Percentiles rank a stretch among this genome's conserved stretches.
These are phyloP conservation scores for Trifolium pratense DNA, from an alignment of 306 rosid species.

Conservation along the genomic window DNA sequence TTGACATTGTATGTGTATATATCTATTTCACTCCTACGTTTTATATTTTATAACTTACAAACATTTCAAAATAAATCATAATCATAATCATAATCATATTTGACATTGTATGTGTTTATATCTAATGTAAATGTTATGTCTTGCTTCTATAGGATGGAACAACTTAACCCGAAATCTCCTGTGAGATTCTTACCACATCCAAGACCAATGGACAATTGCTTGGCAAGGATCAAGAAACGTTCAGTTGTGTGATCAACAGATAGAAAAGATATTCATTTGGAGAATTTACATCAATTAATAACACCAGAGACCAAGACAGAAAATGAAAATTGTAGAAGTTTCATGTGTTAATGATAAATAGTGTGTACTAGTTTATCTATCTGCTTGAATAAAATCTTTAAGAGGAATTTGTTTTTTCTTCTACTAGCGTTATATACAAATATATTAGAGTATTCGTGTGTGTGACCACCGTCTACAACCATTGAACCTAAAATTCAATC, in stretches of 20 bases:
- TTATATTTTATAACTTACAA: too few species aligned
- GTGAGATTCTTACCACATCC: conserved; percentile 64
- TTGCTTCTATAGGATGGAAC: conserved; percentile 50
- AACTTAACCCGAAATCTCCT: conserved; percentile 49
- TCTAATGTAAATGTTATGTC: not conserved
- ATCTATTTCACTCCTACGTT: too few species aligned
- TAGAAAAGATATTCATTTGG: not conserved
- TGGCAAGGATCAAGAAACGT: conserved; percentile 59
- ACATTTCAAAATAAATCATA: too few species aligned
- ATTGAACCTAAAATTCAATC: too few species aligned
- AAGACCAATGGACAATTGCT: conserved; percentile 70
- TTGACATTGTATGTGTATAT: too few species aligned
- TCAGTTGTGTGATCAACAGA: not conserved
- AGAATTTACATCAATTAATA: not conserved
- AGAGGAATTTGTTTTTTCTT: not conserved
- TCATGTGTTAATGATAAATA: not conserved
- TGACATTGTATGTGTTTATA: too few species aligned
- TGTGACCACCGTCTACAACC: too few species aligned
- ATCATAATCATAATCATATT: too few species aligned
- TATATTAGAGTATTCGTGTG: too few species aligned
- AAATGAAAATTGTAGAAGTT: not conserved
- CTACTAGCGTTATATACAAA: not conserved
- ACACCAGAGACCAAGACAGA: too few species aligned
- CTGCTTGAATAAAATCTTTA: not conserved
- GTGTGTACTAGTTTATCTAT: conserved; percentile 4